These are phyloP conservation scores for Geotrichum reessii DNA, from an alignment of 1,139 yeast genomes.

Conservation along the genomic window DNA sequence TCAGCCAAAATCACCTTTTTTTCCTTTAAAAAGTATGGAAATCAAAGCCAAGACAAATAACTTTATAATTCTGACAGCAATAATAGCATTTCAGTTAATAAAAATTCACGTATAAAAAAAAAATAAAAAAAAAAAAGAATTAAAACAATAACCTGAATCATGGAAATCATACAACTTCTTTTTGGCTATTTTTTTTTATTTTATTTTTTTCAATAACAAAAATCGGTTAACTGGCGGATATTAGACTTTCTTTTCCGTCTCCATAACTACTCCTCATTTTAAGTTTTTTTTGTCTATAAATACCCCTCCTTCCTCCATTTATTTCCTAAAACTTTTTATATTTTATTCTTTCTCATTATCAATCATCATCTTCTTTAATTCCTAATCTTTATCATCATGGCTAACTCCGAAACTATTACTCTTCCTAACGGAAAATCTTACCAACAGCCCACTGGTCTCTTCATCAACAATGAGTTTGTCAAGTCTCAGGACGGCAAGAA, in stretches of 20 bases:
- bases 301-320: neutral
- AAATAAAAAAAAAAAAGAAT: too few relatives aligned
- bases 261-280: neutral
- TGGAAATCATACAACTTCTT: too few relatives aligned
- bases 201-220: too few relatives aligned
- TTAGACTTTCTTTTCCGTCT: neutral
- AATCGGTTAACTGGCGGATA: too few relatives aligned
- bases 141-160: too few relatives aligned
- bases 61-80: too few relatives aligned
- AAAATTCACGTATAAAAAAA: too few relatives aligned
- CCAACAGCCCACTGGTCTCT: slow-evolving; percentile 64
- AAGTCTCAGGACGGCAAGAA: slow-evolving; percentile 45
- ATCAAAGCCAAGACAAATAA: too few relatives aligned
- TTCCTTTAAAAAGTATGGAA: too few relatives aligned
- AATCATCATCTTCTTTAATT: neutral
- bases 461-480: slow-evolving; percentile 57
- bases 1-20: too few relatives aligned
- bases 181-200: too few relatives aligned
- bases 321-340: neutral
- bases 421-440: slow-evolving; percentile 57
- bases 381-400: neutral
- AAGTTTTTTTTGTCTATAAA: neutral
- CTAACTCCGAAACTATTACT: slow-evolving; percentile 39
- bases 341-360: neutral
- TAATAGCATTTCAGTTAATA: too few relatives aligned